Evolutionary conservation across 2,329 filamentous ascomycete genomes (phyloP).

Genomic region (Phialophora verrucosa): DNA sequence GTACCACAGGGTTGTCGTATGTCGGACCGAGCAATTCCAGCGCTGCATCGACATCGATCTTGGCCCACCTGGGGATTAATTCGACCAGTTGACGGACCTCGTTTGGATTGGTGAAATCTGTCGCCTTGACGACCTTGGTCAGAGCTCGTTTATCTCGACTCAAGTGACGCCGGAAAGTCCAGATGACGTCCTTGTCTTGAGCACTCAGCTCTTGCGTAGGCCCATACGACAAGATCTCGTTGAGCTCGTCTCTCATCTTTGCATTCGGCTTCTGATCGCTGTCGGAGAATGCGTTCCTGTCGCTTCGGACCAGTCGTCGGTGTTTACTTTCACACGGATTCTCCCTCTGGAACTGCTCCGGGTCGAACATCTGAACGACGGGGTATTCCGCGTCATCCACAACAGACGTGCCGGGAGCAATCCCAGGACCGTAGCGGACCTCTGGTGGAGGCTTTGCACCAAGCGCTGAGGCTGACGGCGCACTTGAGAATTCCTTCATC

Average conservation of each 20-base stretch:
- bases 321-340: constrained; percentile 97
- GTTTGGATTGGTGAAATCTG: constrained; percentile 85
- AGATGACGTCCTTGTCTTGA: constrained; percentile 94
- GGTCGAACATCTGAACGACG: constrained; percentile 87
- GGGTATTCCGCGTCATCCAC: constrained; percentile 57
- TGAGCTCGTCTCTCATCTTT: constrained; percentile 91
- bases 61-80: constrained; percentile 89
- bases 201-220: constrained; percentile 86
- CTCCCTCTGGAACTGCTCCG: constrained; percentile 84
- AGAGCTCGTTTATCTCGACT: constrained; percentile 89
- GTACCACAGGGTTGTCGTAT: constrained; percentile 85
- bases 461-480: constrained; percentile 69
- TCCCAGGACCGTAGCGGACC: constrained; percentile 87
- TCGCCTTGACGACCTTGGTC: constrained; percentile 97
- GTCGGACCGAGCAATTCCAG: constrained; percentile 90
- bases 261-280: constrained; percentile 95
- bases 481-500: constrained; percentile 71
- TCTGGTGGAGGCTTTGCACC: constrained; percentile 81
- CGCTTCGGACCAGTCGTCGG: constrained; percentile 85
- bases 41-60: constrained; percentile 93
- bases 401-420: constrained; percentile 68
- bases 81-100: constrained; percentile 90
- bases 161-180: constrained; percentile 96
- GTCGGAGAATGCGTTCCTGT: constrained; percentile 91
- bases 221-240: constrained; percentile 87